Evolutionary conservation across 768 basidiomycete genomes (phyloP).

Genomic region (Sarcomyxa edulis): DNA sequence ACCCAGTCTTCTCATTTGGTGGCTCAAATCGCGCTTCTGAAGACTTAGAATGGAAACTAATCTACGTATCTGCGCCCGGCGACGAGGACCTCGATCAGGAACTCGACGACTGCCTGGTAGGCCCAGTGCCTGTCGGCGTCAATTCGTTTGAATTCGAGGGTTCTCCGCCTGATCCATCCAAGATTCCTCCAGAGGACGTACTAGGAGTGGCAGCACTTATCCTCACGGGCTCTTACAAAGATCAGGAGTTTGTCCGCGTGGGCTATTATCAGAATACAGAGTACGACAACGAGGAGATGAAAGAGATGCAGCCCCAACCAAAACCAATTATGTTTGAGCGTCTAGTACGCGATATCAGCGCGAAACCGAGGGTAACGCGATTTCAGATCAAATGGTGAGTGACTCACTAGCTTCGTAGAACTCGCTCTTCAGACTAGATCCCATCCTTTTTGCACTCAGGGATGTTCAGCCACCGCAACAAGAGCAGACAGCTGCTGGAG

Average conservation of each 20-base stretch:
- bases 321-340: constrained; percentile 68
- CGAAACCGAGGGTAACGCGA: constrained; percentile 90
- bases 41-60: constrained; percentile 98
- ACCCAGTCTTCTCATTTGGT: not conserved
- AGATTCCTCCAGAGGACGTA: constrained; percentile 86
- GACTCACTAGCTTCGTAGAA: no score
- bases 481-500: constrained; percentile 43
- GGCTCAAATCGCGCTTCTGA: not conserved
- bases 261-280: constrained; percentile 99
- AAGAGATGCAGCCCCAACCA: constrained; percentile 57
- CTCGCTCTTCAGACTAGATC: not conserved
- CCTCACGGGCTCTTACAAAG: constrained; percentile 91
- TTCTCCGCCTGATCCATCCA: constrained; percentile 73
- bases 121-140: constrained; percentile 93
- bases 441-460: constrained; percentile 31
- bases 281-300: constrained; percentile 94
- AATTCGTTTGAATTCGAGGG: constrained; percentile 98
- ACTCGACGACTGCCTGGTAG: constrained; percentile 95
- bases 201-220: constrained; percentile 97
- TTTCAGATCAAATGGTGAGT: constrained; percentile 85
- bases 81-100: constrained; percentile 93
- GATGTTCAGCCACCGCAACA: constrained; percentile 54
- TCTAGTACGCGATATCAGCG: constrained; percentile 81
- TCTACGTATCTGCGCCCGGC: constrained; percentile 93
- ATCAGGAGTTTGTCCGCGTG: constrained; percentile 98